phyloP scores from a whole-genome alignment of 129 eudicot species.

The Oenanthe sinensis region DNA sequence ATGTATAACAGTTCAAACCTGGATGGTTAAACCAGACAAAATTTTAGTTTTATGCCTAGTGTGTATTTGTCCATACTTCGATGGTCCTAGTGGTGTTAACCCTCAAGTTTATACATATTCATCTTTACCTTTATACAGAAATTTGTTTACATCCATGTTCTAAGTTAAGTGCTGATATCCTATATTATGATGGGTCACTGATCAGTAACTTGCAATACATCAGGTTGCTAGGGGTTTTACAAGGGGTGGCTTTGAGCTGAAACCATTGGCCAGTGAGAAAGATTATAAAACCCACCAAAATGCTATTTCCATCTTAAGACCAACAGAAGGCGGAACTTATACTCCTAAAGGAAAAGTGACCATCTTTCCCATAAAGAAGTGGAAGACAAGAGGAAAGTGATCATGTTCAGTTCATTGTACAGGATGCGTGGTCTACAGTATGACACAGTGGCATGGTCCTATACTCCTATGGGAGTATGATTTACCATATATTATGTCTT shows the following conservation, averaged over 20 bases:
- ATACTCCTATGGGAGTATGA: neutral
- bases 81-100: too few relatives aligned
- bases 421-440: neutral
- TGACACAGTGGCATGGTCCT: neutral
- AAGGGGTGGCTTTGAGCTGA: constrained; percentile 79
- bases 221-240: constrained; percentile 82
- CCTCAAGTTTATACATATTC: neutral
- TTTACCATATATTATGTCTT: neutral
- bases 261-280: constrained; percentile 40
- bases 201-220: constrained; percentile 5
- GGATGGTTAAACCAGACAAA: too few relatives aligned
- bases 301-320: constrained; percentile 27
- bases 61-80: too few relatives aligned
- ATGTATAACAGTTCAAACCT: too few relatives aligned
- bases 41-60: too few relatives aligned
- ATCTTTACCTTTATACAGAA: neutral
- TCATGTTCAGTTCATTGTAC: neutral
- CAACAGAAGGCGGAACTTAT: constrained; percentile 21
- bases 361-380: constrained; percentile 61
- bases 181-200: neutral
- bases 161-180: neutral
- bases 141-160: neutral
- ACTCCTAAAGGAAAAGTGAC: constrained; percentile 41
- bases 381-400: constrained; percentile 58
- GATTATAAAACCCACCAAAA: constrained; percentile 35